phyloP scores from a whole-genome alignment of 148 eudicot genomes.

The Chenopodium album region DNA sequence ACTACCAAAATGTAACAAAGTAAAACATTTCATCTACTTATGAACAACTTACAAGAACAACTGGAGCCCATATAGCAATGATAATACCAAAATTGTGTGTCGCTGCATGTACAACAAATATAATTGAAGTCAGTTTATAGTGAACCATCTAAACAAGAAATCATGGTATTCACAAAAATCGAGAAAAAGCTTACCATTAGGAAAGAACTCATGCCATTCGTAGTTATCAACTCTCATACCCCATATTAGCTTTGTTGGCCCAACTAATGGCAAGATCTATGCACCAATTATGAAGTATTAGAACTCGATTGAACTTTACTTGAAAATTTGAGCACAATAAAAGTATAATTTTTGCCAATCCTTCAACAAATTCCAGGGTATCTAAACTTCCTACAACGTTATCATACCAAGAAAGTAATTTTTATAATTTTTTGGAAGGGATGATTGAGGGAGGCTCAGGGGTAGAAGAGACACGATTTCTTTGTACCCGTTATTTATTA shows the following conservation, averaged over 20 bases:
- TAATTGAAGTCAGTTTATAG: conserved; percentile 29
- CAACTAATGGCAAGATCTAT: conserved; percentile 75
- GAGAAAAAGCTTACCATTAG: conserved; percentile 54
- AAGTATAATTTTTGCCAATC: neutral
- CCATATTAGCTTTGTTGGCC: conserved; percentile 82
- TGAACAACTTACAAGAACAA: conserved; percentile 68
- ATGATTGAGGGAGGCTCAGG: no score
- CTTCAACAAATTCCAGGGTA: conserved; percentile 1
- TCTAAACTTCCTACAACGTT: neutral
- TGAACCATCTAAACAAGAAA: conserved; percentile 5
- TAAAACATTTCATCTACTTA: neutral
- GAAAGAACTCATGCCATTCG: conserved; percentile 92
- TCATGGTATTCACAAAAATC: neutral
- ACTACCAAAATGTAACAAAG: conserved; percentile 13
- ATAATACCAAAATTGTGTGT: conserved; percentile 77
- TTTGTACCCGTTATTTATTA: no score
- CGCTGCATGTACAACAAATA: conserved; percentile 44
- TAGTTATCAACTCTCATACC: conserved; percentile 53
- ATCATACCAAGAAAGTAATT: neutral
- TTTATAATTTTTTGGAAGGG: no score
- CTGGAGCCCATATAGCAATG: conserved; percentile 87
- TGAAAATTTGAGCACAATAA: neutral
- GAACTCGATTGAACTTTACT: conserved; percentile 12
- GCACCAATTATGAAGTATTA: conserved; percentile 22
- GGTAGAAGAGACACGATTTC: no score